These are phyloP conservation scores for Hymenoscyphus infarciens DNA, from an alignment of 2,329 filamentous ascomycete species.

Conservation along the genomic window DNA sequence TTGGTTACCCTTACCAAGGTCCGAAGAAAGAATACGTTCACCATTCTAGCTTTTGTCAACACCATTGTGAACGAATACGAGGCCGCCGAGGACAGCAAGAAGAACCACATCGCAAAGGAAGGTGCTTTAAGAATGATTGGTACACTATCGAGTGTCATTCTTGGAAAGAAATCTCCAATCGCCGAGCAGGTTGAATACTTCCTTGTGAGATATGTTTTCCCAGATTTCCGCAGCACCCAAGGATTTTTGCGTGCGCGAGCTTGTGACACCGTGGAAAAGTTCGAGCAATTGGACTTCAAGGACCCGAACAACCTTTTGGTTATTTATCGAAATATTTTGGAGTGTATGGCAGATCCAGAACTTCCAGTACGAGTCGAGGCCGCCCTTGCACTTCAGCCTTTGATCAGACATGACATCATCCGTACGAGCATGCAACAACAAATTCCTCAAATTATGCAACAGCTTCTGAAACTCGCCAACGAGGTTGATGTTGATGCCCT, in stretches of 20 bases:
- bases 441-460: conserved; percentile 99
- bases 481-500: conserved; percentile 97
- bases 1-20: conserved; percentile 91
- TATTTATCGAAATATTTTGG: conserved; percentile 94
- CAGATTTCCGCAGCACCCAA: conserved; percentile 88
- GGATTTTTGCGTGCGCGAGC: conserved; percentile 91
- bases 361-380: conserved; percentile 93
- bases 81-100: conserved; percentile 75
- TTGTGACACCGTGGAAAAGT: conserved; percentile 97
- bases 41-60: conserved; percentile 92
- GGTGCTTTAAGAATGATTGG: conserved; percentile 96
- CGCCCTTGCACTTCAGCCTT: conserved; percentile 85
- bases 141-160: conserved; percentile 85
- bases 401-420: conserved; percentile 94
- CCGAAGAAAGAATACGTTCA: conserved; percentile 92
- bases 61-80: conserved; percentile 93
- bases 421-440: conserved; percentile 94
- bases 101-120: conserved; percentile 93
- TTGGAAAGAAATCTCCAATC: conserved; percentile 97
- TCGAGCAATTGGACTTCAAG: conserved; percentile 95
- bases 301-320: conserved; percentile 92
- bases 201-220: conserved; percentile 96
- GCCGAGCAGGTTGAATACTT: conserved; percentile 98
- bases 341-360: conserved; percentile 93
- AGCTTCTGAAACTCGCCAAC: conserved; percentile 92